phyloP scores from a whole-genome alignment of 768 basidiomycete genomes.

The Vararia minispora region DNA sequence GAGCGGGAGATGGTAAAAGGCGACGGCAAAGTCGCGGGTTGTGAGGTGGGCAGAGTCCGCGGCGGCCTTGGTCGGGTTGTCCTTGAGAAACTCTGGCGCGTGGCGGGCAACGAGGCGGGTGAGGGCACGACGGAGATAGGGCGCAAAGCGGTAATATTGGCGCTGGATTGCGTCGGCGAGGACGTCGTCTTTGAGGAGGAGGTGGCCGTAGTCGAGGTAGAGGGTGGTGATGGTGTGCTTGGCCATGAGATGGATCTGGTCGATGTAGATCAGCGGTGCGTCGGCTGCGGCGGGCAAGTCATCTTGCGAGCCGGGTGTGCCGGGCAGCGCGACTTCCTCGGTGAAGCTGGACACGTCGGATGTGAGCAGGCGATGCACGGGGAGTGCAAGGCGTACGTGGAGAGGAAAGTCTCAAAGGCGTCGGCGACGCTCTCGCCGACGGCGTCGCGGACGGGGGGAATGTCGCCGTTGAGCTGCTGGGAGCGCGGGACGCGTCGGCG shows the following conservation, averaged over 20 bases:
- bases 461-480: slow-evolving; percentile 43
- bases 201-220: slow-evolving; percentile 91
- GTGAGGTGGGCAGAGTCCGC: slow-evolving; percentile 82
- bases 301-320: slow-evolving; percentile 71
- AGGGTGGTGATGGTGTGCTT: slow-evolving; percentile 92
- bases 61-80: slow-evolving; percentile 82
- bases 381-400: slow-evolving; percentile 42
- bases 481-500: slow-evolving; percentile 33
- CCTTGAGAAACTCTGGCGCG: slow-evolving; percentile 91
- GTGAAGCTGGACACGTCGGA: slow-evolving; percentile 54
- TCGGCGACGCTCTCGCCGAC: slow-evolving; percentile 94
- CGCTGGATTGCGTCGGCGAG: slow-evolving; percentile 89
- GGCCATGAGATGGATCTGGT: slow-evolving; percentile 92
- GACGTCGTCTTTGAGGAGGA: slow-evolving; percentile 83
- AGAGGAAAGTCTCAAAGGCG: slow-evolving; percentile 84
- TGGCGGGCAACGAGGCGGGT: slow-evolving; percentile 82
- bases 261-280: slow-evolving; percentile 71
- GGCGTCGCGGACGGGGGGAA: slow-evolving; percentile 84
- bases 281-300: slow-evolving; percentile 41
- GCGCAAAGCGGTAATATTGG: slow-evolving; percentile 95
- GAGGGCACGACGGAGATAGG: slow-evolving; percentile 85
- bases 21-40: slow-evolving; percentile 89
- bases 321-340: slow-evolving; percentile 65
- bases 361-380: slow-evolving; percentile 3
- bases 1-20: slow-evolving; percentile 90